Evolutionary conservation across 345 rosid species (phyloP), one percentile per base, ranked within the genome.

Genomic region (Barbarea vulgaris): DNA sequence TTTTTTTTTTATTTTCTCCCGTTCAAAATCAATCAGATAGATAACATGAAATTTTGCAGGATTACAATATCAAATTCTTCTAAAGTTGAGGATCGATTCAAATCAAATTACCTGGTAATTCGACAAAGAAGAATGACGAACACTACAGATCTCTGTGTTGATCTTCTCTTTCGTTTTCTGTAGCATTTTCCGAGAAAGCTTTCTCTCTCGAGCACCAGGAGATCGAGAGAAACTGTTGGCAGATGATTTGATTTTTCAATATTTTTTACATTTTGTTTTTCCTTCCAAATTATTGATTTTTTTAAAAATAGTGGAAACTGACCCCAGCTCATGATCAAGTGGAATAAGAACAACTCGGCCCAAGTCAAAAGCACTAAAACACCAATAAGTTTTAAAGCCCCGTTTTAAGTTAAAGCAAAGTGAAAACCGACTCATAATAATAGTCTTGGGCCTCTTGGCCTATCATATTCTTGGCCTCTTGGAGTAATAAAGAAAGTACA

Each of bases 31-130:
- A 37, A 25, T 47, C 27, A 55, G 77, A 56, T 15, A 55, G 77
- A 56, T 15, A 41, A 44, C n/a, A 24, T 0, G 17, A 17, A 2
- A 11, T 6, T 9, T 67, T 25, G 17, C 41, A 27, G 27, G 53
- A 51, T 77, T 25, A 46, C 71, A 47, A 10, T 17, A 47, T 42
- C 36, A 21, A 51, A 51, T 34, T 68, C 53, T 67, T 67, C 39
- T 59, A 64, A 39, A 47, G 64, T 25, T 58, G 0, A 67, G 37
- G 55, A 70, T 77, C 13, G 48, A 77, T 55, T 39, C 68, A 39
- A 71, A n/a, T 39, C 68, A 39, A 71, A n/a, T 64, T 73, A 79
- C 85, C 81, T 73, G 74, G 42, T 59, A 5, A 68, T 62, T 60
- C 48, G 56, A 69, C 15, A 53, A 39, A 39, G 56, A 58, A n/a